Conservation (phyloP, 192 early-diverging fungal genomes). For the Backusella mclennaniae region DNA sequence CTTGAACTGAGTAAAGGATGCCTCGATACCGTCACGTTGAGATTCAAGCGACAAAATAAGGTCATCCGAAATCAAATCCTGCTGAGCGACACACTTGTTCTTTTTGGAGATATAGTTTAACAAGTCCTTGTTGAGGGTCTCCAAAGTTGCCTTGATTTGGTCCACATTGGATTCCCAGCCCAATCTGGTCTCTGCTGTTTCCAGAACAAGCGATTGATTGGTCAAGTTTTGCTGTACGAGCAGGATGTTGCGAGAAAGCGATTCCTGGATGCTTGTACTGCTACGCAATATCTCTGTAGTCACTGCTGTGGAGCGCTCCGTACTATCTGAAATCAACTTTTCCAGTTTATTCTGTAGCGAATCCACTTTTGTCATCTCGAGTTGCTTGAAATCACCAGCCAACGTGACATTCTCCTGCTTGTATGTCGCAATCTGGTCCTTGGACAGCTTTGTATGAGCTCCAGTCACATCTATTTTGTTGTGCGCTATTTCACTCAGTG, state of each 20-base stretch:
- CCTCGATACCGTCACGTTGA: not conserved
- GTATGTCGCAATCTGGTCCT: not conserved
- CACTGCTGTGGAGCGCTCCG: not conserved
- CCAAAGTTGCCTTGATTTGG: not conserved
- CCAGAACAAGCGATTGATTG: not conserved
- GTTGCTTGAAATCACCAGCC: not conserved
- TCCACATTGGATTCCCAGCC: slow-evolving; percentile 7
- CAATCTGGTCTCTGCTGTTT: not conserved
- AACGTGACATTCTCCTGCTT: not conserved
- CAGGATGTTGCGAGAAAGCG: not conserved
- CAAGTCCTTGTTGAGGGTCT: slow-evolving; percentile 6
- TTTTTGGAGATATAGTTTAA: not conserved
- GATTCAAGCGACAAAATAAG: not conserved
- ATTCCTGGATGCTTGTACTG: not conserved
- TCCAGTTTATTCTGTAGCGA: not conserved
- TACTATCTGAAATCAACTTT: not conserved
- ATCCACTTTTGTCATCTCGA: not conserved
- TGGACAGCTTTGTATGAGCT: not conserved
- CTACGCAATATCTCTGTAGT: not conserved
- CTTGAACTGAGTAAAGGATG: not conserved
- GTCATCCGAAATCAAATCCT: not conserved
- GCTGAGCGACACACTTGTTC: slow-evolving; percentile 21
- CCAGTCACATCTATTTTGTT: not conserved
- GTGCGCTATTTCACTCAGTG: not conserved
- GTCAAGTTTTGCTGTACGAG: not conserved